phyloP scores from a whole-genome alignment of 208 protist genomes.

The Sergeia podlipaevii region DNA sequence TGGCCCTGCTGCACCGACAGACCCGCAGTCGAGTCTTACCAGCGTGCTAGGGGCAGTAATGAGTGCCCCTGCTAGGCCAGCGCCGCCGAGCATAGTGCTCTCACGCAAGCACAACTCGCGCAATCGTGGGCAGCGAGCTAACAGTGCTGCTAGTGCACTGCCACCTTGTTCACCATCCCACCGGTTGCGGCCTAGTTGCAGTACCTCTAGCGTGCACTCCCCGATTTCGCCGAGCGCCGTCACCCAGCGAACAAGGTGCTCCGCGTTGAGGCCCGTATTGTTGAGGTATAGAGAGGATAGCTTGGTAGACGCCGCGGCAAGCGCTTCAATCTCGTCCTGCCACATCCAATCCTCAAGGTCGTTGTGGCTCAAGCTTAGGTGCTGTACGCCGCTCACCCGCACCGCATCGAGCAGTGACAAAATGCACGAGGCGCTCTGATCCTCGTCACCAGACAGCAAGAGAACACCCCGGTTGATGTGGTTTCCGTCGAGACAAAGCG shows the following conservation, averaged over 20 bases:
- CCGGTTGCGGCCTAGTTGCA: conserved; percentile 59
- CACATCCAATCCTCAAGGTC: conserved; percentile 44
- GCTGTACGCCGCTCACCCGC: conserved; percentile 24
- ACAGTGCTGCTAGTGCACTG: conserved; percentile 22
- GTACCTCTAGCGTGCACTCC: conserved; percentile 19
- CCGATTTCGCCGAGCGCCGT: conserved; percentile 8
- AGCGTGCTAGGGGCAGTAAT: conserved; percentile 18
- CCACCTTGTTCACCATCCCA: conserved; percentile 31
- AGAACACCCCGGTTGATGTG: conserved; percentile 24
- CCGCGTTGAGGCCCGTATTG: conserved; percentile 29
- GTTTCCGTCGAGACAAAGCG: conserved; percentile 70
- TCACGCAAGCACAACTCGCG: conserved; percentile 59
- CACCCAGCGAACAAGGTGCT: conserved; percentile 47
- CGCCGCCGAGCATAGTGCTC: conserved; percentile 35
- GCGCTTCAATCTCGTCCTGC: conserved; percentile 41
- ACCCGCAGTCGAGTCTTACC: conserved; percentile 31
- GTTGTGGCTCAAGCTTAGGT: conserved; percentile 64
- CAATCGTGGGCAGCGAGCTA: conserved; percentile 38
- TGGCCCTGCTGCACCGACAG: too few species aligned
- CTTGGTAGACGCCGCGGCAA: conserved; percentile 32
- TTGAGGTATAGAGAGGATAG: conserved; percentile 48
- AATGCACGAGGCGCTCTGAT: conserved; percentile 32
- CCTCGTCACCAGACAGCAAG: conserved; percentile 3
- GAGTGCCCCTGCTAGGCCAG: conserved; percentile 18
- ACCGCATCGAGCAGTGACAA: conserved; percentile 27